Conservation (phyloP, 2,329 filamentous ascomycete species). For the Cordyceps farinosa region DNA sequence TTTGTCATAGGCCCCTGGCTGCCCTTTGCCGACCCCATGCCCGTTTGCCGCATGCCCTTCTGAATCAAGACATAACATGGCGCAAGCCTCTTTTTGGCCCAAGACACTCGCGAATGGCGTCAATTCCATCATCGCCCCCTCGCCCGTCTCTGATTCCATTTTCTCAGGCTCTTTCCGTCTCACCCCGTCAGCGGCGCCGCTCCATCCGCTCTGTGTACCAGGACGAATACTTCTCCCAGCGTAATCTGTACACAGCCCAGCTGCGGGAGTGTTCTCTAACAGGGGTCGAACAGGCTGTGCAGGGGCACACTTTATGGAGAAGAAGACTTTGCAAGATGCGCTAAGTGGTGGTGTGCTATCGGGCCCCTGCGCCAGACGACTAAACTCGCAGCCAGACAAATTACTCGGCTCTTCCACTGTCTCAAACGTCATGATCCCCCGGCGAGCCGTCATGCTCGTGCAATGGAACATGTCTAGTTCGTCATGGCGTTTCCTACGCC, state of each 20-base stretch:
- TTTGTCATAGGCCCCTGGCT: neutral
- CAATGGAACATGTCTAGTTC: conserved; percentile 15
- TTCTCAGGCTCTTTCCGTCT: neutral
- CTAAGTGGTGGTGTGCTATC: neutral
- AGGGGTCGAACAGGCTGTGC: neutral
- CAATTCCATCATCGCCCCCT: neutral
- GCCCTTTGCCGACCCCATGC: neutral
- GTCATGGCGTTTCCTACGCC: neutral
- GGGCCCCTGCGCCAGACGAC: neutral
- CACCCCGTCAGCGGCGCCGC: neutral
- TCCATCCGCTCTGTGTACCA: conserved; percentile 4
- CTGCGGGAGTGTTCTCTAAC: neutral
- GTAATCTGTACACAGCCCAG: neutral
- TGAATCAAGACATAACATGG: neutral
- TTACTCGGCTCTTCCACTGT: neutral
- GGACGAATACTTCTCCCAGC: neutral
- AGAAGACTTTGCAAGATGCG: neutral
- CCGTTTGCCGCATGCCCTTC: neutral
- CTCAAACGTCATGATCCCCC: conserved; percentile 11
- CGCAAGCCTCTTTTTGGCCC: conserved; percentile 4
- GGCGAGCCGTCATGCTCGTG: neutral
- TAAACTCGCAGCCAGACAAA: neutral
- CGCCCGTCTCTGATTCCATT: neutral
- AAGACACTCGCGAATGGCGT: neutral
- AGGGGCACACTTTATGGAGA: neutral